Conservation (phyloP, 768 basidiomycete genomes). For the Amanita thiersii region DNA sequence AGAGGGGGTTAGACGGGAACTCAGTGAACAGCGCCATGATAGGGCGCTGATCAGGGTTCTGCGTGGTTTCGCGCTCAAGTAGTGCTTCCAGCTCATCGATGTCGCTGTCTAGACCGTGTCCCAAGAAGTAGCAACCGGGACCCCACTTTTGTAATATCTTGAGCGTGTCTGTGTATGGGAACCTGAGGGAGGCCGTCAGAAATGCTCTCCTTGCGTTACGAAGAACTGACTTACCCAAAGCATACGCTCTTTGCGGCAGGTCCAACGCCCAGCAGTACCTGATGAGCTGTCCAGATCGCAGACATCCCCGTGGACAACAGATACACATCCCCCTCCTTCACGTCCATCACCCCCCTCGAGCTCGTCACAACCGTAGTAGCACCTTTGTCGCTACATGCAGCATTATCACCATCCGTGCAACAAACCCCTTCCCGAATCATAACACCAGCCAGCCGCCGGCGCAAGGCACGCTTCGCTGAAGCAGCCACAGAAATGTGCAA, state of each 20-base stretch:
- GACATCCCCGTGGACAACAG: constrained; percentile 86
- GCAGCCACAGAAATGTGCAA: constrained; percentile 63
- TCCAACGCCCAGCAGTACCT: constrained; percentile 46
- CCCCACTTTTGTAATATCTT: constrained; percentile 97
- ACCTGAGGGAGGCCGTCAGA: constrained; percentile 36
- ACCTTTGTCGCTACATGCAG: constrained; percentile 33
- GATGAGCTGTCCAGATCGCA: constrained; percentile 90
- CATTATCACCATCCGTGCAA: constrained; percentile 25
- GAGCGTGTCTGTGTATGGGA: constrained; percentile 92
- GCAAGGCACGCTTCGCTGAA: constrained; percentile 80
- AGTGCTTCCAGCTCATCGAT: constrained; percentile 64
- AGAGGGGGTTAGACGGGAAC: constrained; percentile 91
- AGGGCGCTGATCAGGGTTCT: constrained; percentile 41
- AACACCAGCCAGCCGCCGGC: constrained; percentile 86
- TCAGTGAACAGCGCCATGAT: constrained; percentile 84
- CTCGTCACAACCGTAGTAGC: constrained; percentile 51
- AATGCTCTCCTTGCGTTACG: not conserved
- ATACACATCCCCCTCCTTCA: constrained; percentile 84
- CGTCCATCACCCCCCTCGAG: constrained; percentile 55
- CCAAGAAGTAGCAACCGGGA: constrained; percentile 85
- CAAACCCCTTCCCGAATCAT: constrained; percentile 52
- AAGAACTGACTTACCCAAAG: constrained; percentile 62
- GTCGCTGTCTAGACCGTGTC: constrained; percentile 68
- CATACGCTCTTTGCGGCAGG: constrained; percentile 78
- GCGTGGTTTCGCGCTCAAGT: constrained; percentile 35